Evolutionary conservation across 2,329 filamentous ascomycete genomes (phyloP), one percentile per base, ranked within the genome.

Genomic region (Pseudogymnoascus sp.): DNA sequence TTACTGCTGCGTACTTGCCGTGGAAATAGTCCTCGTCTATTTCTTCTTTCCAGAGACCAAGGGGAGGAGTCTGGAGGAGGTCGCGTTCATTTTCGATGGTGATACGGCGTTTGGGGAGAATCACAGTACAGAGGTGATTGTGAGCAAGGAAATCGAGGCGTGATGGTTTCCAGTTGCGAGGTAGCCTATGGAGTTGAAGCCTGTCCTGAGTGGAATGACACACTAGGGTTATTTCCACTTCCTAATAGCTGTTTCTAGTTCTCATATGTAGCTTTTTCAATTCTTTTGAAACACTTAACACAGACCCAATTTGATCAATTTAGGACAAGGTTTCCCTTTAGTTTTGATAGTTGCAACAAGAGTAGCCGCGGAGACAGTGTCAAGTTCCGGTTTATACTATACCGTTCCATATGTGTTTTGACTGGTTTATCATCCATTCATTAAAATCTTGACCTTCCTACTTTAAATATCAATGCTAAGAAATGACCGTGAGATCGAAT

Each of bases 1-100:
- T 1, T 69, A 62, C 28, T 40, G 67, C n/a, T 59, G 53, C 7
- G 56, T 69, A 7, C 36, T 67, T 14, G 38, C 65, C 3, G n/a
- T 62, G 16, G 53, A 63, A 7, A 42, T 36, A 28, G 16, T 68
- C 14, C 53, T 40, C 14, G 59, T 62, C 11, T 68, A 36, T 11
- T 66, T 66, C 40, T 46, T 59, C 12, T 69, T 63, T 42, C 63
- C 64, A 1, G 68, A 68, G 36, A 69, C 68, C 3, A 60, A 43
- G 38, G 67, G 64, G 1, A 38, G 25, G 14, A 65, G 59, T 8
- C 59, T 69, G 2, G 68, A 69, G 34, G 64, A 67, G 38, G 62
- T 68, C 1, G 64, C 64, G 0, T 43, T 53, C 2, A 37, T 69
- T 12, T 69, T 69, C 37, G 67, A 69, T 61, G 66, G 66, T 14